A percentile compares a stretch with the other conserved stretches of the same genome.
phyloP scores from a whole-genome alignment of 129 eudicot species.

The Flaveria trinervia region DNA sequence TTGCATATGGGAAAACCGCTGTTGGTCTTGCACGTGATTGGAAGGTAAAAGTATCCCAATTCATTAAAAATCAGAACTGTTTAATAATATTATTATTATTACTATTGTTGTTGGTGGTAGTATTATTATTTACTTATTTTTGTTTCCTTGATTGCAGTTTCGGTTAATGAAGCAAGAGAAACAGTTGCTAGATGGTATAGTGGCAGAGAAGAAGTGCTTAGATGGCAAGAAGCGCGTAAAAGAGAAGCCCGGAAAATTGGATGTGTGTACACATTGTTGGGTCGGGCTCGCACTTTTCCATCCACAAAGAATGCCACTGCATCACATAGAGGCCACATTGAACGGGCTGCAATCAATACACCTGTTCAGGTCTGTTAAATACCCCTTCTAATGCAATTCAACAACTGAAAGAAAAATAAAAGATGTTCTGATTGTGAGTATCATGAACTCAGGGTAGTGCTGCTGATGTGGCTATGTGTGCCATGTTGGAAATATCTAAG shows the following conservation, averaged over 20 bases:
- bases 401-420: background rate
- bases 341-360: slow-evolving; percentile 98
- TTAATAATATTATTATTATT: background rate
- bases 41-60: slow-evolving; percentile 49
- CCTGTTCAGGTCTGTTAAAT: slow-evolving; percentile 80
- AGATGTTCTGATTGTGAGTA: background rate
- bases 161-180: slow-evolving; percentile 78
- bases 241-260: slow-evolving; percentile 54
- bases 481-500: slow-evolving; percentile 85
- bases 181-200: slow-evolving; percentile 90
- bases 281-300: slow-evolving; percentile 86
- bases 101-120: background rate
- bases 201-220: slow-evolving; percentile 82
- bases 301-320: slow-evolving; percentile 42
- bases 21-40: slow-evolving; percentile 89
- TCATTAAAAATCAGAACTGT: background rate
- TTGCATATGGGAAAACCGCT: slow-evolving; percentile 93
- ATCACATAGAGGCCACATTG: slow-evolving; percentile 68
- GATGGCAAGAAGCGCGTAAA: slow-evolving; percentile 83
- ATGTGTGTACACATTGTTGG: slow-evolving; percentile 75
- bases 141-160: slow-evolving; percentile 44
- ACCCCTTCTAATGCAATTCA: background rate
- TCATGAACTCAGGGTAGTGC: slow-evolving; percentile 81
- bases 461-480: slow-evolving; percentile 99
- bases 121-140: too few relatives aligned